Conservation (phyloP, 306 rosid species). For the Vigna trinervia region DNA sequence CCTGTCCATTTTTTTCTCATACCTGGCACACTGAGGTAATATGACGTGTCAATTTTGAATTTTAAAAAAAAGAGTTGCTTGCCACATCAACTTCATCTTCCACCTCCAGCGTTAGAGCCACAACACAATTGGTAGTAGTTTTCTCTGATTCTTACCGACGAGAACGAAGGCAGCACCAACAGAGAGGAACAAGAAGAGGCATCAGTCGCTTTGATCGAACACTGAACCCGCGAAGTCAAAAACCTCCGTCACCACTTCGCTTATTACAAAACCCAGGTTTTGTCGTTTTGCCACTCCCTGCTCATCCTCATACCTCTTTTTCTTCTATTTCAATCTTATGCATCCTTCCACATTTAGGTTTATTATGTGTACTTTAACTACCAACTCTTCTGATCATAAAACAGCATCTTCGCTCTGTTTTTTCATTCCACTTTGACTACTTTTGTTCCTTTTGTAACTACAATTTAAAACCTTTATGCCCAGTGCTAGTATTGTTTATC, state of each 20-base stretch:
- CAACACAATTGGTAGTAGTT: too few species aligned
- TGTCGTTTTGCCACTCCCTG: not conserved
- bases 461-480: not conserved
- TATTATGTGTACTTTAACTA: too few species aligned
- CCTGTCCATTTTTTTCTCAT: too few species aligned
- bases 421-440: not conserved
- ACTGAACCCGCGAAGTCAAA: conserved; percentile 76
- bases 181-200: too few species aligned
- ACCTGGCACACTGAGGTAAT: too few species aligned
- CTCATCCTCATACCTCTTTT: not conserved
- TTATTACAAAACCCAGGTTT: conserved; percentile 79
- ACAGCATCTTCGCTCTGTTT: not conserved
- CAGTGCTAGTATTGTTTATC: not conserved
- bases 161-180: too few species aligned
- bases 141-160: too few species aligned
- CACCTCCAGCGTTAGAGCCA: too few species aligned
- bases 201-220: conserved; percentile 58
- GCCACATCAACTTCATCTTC: too few species aligned
- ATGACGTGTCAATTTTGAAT: too few species aligned
- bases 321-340: not conserved
- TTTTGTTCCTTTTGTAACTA: not conserved
- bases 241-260: conserved; percentile 63
- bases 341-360: too few species aligned
- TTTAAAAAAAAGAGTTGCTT: too few species aligned
- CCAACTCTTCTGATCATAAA: not conserved